A percentile compares a stretch with the other conserved stretches of the same genome.
Conservation (phyloP, 805 yeast species). For the baker's yeast (Saccharomyces cerevisiae) region DNA sequence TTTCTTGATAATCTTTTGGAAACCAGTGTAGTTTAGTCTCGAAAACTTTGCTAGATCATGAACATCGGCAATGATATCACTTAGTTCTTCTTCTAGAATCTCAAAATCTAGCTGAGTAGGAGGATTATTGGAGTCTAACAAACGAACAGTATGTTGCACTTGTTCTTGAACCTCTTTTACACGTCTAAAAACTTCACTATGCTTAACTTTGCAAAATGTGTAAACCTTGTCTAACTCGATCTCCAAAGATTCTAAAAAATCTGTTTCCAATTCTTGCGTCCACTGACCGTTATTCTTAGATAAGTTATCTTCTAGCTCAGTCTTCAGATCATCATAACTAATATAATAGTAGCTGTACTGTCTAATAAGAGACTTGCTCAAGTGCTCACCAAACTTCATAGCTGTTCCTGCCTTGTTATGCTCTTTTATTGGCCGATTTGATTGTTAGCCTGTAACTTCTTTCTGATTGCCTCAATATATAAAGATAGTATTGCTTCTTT, state of each 20-base stretch:
- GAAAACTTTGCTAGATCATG: conserved; percentile 94
- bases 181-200: conserved; percentile 75
- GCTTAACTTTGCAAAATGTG: conserved; percentile 82
- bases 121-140: conserved; percentile 40
- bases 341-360: conserved; percentile 88
- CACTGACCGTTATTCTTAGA: conserved; percentile 49
- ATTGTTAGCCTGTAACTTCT: neutral
- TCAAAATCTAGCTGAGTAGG: conserved; percentile 62
- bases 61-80: conserved; percentile 91
- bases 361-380: conserved; percentile 79
- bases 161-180: conserved; percentile 72
- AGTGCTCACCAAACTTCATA: conserved; percentile 95
- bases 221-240: conserved; percentile 86
- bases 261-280: conserved; percentile 74
- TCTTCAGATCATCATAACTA: conserved; percentile 83
- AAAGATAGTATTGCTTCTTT: neutral
- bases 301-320: conserved; percentile 63
- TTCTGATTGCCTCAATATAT: neutral
- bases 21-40: conserved; percentile 90
- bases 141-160: conserved; percentile 58
- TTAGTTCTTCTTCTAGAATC: conserved; percentile 63
- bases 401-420: neutral
- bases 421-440: neutral
- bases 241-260: conserved; percentile 67
- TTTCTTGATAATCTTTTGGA: conserved; percentile 91